Evolutionary conservation across 441 rosid genomes (phyloP).

Genomic region (Heliophila coronopifolia): DNA sequence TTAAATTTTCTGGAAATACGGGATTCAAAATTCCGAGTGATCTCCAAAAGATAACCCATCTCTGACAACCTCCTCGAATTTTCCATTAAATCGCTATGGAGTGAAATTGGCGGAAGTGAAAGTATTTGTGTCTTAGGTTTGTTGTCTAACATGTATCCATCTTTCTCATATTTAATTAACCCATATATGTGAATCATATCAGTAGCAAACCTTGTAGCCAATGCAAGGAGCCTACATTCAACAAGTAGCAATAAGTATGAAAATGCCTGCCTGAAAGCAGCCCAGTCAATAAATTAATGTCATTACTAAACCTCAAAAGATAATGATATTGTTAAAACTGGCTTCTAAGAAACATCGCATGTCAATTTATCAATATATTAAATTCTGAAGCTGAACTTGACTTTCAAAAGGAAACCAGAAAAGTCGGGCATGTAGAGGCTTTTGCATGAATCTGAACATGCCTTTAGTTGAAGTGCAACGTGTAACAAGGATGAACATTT

Average conservation of each 20-base stretch:
- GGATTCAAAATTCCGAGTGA: conserved; percentile 69
- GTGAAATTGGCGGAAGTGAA: conserved; percentile 51
- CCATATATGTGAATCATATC: conserved; percentile 79
- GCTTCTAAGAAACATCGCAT: conserved; percentile 10
- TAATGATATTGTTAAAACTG: conserved; percentile 13
- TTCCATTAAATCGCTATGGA: conserved; percentile 36
- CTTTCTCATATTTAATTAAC: conserved; percentile 50
- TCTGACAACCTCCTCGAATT: conserved; percentile 56
- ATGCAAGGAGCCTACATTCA: conserved; percentile 68
- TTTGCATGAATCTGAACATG: conserved; percentile 12
- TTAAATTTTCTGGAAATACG: conserved; percentile 60
- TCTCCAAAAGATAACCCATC: conserved; percentile 84
- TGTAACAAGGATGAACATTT: neutral
- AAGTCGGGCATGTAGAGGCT: conserved; percentile 3
- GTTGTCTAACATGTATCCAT: conserved; percentile 38
- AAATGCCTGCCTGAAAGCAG: conserved; percentile 25
- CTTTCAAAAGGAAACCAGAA: conserved; percentile 6
- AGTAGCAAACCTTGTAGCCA: conserved; percentile 77
- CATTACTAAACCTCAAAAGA: conserved; percentile 13
- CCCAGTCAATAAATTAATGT: conserved; percentile 1
- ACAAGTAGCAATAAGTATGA: conserved; percentile 19
- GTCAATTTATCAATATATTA: conserved; percentile 8
- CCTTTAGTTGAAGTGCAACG: conserved; percentile 12
- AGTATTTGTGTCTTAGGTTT: conserved; percentile 33
- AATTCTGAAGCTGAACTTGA: conserved; percentile 8